Conservation (phyloP, 1,139 yeast species). For the Yamadazyma trypodendri region DNA sequence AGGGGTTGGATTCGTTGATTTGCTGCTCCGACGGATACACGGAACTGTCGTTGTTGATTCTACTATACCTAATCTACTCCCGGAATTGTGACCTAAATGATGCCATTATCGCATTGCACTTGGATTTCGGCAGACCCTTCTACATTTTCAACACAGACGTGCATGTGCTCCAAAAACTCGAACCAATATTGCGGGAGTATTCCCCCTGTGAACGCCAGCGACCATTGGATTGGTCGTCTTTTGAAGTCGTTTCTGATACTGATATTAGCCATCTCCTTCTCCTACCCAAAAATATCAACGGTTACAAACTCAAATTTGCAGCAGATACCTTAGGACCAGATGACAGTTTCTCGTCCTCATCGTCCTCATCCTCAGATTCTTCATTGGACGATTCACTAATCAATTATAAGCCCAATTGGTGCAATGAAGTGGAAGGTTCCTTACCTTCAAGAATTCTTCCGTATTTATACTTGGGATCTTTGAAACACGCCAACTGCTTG, state of each 20-base stretch:
- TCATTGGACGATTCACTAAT: constrained; percentile 5
- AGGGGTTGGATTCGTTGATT: constrained; percentile 42
- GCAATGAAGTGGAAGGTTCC: constrained; percentile 54
- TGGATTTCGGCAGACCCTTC: constrained; percentile 69
- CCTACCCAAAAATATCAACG: constrained; percentile 8
- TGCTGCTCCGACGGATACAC: constrained; percentile 93
- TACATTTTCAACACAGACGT: constrained; percentile 81
- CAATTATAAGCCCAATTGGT: constrained; percentile 29
- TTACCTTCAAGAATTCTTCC: constrained; percentile 76
- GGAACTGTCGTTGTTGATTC: constrained; percentile 73
- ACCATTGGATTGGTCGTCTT: constrained; percentile 18
- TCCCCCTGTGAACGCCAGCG: constrained; percentile 41
- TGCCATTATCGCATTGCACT: constrained; percentile 60
- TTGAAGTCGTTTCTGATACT: constrained; percentile 28
- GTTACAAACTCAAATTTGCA: constrained; percentile 1
- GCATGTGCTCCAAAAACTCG: constrained; percentile 59
- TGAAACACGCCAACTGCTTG: constrained; percentile 76
- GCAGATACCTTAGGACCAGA: constrained; percentile 10
- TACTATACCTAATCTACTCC: constrained; percentile 71
- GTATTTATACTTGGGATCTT: constrained; percentile 82
- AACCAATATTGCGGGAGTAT: constrained; percentile 53
- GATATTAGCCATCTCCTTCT: constrained; percentile 39
- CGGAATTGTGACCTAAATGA: constrained; percentile 53
- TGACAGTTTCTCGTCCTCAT: constrained; percentile 5
- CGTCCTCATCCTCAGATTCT: constrained; percentile 5